A percentile compares a stretch with the other conserved stretches of the same genome.
These are phyloP conservation scores for Metschnikowia reukaufii DNA, from an alignment of 805 yeast species.

Conservation along the genomic window DNA sequence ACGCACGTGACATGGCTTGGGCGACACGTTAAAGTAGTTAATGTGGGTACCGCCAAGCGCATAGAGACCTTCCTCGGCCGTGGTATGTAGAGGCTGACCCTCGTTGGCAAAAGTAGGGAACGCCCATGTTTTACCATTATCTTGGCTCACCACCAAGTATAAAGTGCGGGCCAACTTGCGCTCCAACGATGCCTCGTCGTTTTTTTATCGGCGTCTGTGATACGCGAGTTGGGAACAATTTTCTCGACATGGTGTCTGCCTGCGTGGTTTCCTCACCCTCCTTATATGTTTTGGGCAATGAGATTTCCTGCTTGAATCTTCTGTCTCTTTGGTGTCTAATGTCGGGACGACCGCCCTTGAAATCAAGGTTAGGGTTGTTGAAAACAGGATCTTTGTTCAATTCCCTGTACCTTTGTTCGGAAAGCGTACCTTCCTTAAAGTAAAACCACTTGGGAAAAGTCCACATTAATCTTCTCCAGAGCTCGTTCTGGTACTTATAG, in stretches of 20 bases:
- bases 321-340: conserved; percentile 87
- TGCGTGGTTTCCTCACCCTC: conserved; percentile 20
- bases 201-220: conserved; percentile 72
- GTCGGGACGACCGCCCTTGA: conserved; percentile 82
- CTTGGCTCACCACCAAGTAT: conserved; percentile 63
- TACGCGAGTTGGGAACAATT: conserved; percentile 66
- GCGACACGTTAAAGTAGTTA: conserved; percentile 90
- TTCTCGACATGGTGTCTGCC: conserved; percentile 59
- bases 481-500: conserved; percentile 79
- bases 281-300: conserved; percentile 67
- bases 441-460: conserved; percentile 94
- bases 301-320: conserved; percentile 72
- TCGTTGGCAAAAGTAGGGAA: conserved; percentile 69
- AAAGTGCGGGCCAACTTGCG: conserved; percentile 77
- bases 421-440: conserved; percentile 83
- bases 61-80: conserved; percentile 75
- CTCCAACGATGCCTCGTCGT: conserved; percentile 69
- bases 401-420: conserved; percentile 75
- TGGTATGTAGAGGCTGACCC: conserved; percentile 56
- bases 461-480: conserved; percentile 93
- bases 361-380: conserved; percentile 73
- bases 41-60: conserved; percentile 70
- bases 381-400: conserved; percentile 75
- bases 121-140: conserved; percentile 53
- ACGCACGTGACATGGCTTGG: conserved; percentile 69